Percentiles rank a stretch among this genome's conserved stretches.
These are phyloP conservation scores for Kwoniella bestiolae DNA, from an alignment of 768 basidiomycete species.

Conservation along the genomic window DNA sequence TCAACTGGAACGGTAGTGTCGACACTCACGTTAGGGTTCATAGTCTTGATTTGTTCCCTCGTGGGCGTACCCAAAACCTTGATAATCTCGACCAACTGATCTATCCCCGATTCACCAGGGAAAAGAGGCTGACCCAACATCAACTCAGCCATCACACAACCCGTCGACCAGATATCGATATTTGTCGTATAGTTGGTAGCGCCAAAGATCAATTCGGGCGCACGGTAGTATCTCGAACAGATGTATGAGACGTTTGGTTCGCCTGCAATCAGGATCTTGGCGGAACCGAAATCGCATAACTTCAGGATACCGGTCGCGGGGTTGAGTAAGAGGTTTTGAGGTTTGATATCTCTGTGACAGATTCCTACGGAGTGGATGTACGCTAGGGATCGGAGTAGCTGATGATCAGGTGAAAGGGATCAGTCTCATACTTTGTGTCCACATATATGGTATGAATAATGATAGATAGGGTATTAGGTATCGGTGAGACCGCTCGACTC, in stretches of 20 bases:
- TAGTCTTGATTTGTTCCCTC: conserved; percentile 99
- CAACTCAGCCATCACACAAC: conserved; percentile 99
- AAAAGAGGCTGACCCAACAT: conserved; percentile 99
- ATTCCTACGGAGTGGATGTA: conserved; percentile 99
- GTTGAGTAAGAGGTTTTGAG: conserved; percentile 96
- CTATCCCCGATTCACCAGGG: conserved; percentile 94
- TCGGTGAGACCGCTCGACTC: conserved; percentile 11
- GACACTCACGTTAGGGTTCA: conserved; percentile 84
- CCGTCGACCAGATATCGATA: conserved; percentile 99
- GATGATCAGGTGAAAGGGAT: conserved; percentile 46
- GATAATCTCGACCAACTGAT: conserved; percentile 99
- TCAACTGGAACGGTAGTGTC: neutral
- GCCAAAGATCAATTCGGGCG: conserved; percentile 98
- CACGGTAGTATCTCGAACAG: conserved; percentile 98
- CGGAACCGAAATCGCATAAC: conserved; percentile 98
- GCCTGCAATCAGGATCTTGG: conserved; percentile 95
- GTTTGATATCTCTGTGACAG: conserved; percentile 99
- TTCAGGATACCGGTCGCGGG: conserved; percentile 96
- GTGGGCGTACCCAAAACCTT: conserved; percentile 98
- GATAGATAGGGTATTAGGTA: too few relatives aligned
- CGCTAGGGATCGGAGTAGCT: conserved; percentile 94
- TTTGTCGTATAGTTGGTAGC: conserved; percentile 99
- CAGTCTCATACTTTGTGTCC: neutral
- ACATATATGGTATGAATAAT: neutral
- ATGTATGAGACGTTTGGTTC: conserved; percentile 99